Percentiles rank a stretch among this genome's conserved stretches.
Evolutionary conservation across 345 rosid genomes (phyloP).

Genomic region (Syzygium aqueum): DNA sequence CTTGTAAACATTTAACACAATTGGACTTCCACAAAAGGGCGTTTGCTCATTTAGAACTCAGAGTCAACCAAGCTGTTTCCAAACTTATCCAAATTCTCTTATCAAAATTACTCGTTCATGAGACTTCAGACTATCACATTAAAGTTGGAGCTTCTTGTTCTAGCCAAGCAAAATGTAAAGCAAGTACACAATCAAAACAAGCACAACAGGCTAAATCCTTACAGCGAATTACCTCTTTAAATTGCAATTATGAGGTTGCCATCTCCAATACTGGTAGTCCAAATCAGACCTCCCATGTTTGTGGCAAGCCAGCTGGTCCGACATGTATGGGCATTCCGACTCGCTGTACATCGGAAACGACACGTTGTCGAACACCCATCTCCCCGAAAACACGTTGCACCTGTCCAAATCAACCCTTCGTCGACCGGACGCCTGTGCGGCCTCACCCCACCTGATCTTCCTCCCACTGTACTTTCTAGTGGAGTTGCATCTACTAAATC

Average conservation of each 20-base stretch:
- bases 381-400: conserved; percentile 83
- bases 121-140: not conserved
- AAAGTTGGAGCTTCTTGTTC: not conserved
- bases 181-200: not conserved
- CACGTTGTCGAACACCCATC: conserved; percentile 72
- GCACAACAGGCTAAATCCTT: not conserved
- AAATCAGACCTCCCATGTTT: conserved; percentile 92
- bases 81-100: not conserved
- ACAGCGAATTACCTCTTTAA: conserved; percentile 42
- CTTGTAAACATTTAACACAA: not conserved
- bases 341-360: conserved; percentile 78
- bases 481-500: conserved; percentile 69
- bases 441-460: conserved; percentile 49
- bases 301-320: conserved; percentile 93
- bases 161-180: not conserved
- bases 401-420: conserved; percentile 24
- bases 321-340: conserved; percentile 90
- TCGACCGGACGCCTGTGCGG: conserved; percentile 10
- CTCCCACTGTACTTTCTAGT: conserved; percentile 57
- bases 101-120: not conserved
- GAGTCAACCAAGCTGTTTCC: not conserved
- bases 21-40: not conserved
- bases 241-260: conserved; percentile 92
- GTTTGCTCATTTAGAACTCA: not conserved
- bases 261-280: conserved; percentile 77